Percentiles rank a stretch among this genome's conserved stretches.
These are phyloP conservation scores for Tilletia horrida DNA, from an alignment of 1,284 basidiomycete species.

Conservation along the genomic window DNA sequence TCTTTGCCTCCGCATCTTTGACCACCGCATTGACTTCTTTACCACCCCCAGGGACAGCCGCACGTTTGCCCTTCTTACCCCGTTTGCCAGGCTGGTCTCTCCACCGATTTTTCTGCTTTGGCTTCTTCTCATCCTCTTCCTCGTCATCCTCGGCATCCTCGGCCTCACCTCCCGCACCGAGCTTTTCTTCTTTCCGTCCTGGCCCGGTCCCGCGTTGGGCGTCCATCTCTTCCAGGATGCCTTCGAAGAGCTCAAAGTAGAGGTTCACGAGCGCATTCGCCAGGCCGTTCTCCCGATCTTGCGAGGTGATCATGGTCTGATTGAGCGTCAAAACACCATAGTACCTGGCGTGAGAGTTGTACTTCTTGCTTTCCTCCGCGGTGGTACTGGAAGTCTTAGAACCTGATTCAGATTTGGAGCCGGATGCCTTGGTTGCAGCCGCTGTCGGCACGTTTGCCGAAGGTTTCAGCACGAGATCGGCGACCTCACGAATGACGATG, in stretches of 20 bases:
- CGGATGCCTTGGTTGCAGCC: background rate
- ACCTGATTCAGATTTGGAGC: constrained; percentile 26
- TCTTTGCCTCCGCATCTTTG: constrained; percentile 67
- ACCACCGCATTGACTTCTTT: constrained; percentile 39
- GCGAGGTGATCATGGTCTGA: constrained; percentile 76
- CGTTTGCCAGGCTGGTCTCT: constrained; percentile 5
- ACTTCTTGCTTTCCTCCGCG: constrained; percentile 18
- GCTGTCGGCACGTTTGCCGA: constrained; percentile 25
- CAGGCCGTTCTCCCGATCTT: constrained; percentile 67
- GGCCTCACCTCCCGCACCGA: constrained; percentile 33
- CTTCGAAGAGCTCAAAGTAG: constrained; percentile 93
- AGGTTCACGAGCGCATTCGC: constrained; percentile 81
- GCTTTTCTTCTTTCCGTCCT: constrained; percentile 30
- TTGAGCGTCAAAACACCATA: constrained; percentile 91
- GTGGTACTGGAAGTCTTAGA: constrained; percentile 55
- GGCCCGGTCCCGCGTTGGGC: constrained; percentile 32
- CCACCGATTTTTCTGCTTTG: constrained; percentile 21
- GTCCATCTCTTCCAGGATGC: constrained; percentile 57
- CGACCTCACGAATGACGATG: constrained; percentile 82
- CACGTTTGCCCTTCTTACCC: constrained; percentile 23
- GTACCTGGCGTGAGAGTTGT: constrained; percentile 70
- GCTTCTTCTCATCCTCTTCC: constrained; percentile 16
- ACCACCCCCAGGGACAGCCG: constrained; percentile 6
- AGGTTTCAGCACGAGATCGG: constrained; percentile 69
- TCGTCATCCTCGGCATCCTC: constrained; percentile 31